These are phyloP conservation scores for Phytophthora boehmeriae DNA, from an alignment of 352 stramenopile species.

Conservation along the genomic window DNA sequence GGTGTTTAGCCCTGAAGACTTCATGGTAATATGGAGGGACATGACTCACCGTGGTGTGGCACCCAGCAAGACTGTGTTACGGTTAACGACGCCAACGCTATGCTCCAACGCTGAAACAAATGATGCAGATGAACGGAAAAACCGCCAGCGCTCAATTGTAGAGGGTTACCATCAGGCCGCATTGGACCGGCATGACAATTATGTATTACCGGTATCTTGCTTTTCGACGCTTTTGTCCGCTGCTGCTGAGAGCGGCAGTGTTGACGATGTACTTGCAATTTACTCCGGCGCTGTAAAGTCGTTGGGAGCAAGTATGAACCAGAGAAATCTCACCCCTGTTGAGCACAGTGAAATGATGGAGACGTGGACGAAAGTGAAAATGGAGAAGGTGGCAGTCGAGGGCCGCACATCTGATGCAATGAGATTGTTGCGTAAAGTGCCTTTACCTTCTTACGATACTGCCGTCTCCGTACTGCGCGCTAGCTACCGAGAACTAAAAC, in stretches of 20 bases:
- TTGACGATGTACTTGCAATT: slow-evolving; percentile 44
- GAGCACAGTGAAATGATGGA: slow-evolving; percentile 25
- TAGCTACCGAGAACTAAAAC: neutral
- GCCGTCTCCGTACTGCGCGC: slow-evolving; percentile 5
- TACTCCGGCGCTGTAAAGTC: slow-evolving; percentile 42
- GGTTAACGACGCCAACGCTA: slow-evolving; percentile 35
- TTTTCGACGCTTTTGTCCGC: slow-evolving; percentile 49
- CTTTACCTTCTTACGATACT: neutral
- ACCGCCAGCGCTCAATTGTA: slow-evolving; percentile 17
- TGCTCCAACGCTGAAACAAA: slow-evolving; percentile 14
- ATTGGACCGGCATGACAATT: slow-evolving; percentile 35
- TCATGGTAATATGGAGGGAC: slow-evolving; percentile 48
- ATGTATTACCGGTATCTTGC: slow-evolving; percentile 40
- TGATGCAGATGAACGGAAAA: slow-evolving; percentile 26
- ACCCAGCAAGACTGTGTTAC: slow-evolving; percentile 42
- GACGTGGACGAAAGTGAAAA: slow-evolving; percentile 23
- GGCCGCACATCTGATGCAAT: neutral
- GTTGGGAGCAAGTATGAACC: slow-evolving; percentile 24
- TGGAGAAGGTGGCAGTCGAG: slow-evolving; percentile 16
- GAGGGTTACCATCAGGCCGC: slow-evolving; percentile 27
- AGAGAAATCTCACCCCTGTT: slow-evolving; percentile 16
- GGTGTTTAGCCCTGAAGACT: slow-evolving; percentile 37
- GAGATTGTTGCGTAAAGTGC: neutral
- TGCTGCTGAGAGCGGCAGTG: slow-evolving; percentile 29
- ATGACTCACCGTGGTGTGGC: slow-evolving; percentile 42